A percentile compares a stretch with the other conserved stretches of the same genome.
phyloP scores from a whole-genome alignment of 2,329 filamentous ascomycete genomes.

The Aspergillus novofumigatus region DNA sequence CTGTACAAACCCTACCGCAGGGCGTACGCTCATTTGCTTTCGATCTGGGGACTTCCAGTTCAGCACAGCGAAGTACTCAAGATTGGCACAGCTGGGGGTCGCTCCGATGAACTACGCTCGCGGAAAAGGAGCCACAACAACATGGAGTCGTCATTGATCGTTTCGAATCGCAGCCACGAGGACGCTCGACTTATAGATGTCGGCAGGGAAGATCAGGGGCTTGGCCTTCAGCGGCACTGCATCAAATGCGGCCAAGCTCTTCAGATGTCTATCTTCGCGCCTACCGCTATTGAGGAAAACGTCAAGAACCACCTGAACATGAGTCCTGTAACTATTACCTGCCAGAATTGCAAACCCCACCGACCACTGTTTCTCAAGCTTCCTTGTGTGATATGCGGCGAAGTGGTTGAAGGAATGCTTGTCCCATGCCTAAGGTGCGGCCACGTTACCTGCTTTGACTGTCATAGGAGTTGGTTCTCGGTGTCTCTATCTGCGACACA shows the following conservation, averaged over 20 bases:
- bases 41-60: conserved; percentile 54
- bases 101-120: conserved; percentile 23
- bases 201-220: conserved; percentile 20
- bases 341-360: conserved; percentile 33
- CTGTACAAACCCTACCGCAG: conserved; percentile 52
- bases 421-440: conserved; percentile 46
- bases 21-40: conserved; percentile 56
- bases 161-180: conserved; percentile 14
- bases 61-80: conserved; percentile 57
- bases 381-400: conserved; percentile 44
- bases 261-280: conserved; percentile 34
- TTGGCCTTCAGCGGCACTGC: conserved; percentile 43
- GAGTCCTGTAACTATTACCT: conserved; percentile 21
- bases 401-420: conserved; percentile 42
- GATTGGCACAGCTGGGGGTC: conserved; percentile 44
- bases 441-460: conserved; percentile 45
- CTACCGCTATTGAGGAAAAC: conserved; percentile 14
- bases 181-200: conserved; percentile 4
- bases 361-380: conserved; percentile 31
- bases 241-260: conserved; percentile 36
- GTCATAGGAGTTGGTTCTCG: conserved; percentile 42
- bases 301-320: conserved; percentile 19
- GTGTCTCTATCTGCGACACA: conserved; percentile 7
- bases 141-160: conserved; percentile 24
- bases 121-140: conserved; percentile 21